phyloP scores from a whole-genome alignment of 257 asterid genomes.

The Jacaranda mimosifolia region DNA sequence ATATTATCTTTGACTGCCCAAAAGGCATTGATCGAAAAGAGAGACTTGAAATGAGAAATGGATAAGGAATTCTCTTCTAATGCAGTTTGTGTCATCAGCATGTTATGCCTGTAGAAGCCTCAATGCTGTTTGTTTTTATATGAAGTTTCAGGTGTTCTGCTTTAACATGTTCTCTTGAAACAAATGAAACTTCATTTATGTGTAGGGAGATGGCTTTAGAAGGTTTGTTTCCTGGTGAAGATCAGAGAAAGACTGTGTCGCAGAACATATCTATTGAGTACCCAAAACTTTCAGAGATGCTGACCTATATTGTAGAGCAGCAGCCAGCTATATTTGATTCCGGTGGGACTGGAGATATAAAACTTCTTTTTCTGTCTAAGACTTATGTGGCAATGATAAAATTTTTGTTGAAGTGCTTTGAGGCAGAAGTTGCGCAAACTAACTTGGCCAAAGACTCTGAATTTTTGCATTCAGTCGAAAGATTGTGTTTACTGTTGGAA shows the following conservation, averaged over 20 bases:
- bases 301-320: constrained; percentile 74
- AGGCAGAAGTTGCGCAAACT: constrained; percentile 65
- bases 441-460: constrained; percentile 55
- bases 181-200: constrained; percentile 30
- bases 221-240: constrained; percentile 93
- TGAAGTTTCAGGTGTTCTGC: constrained; percentile 20
- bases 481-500: constrained; percentile 77
- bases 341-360: constrained; percentile 55
- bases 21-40: constrained; percentile 21
- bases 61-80: not conserved
- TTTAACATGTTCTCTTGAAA: constrained; percentile 33
- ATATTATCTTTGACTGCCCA: not conserved
- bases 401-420: constrained; percentile 93
- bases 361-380: constrained; percentile 74
- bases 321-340: constrained; percentile 70
- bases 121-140: constrained; percentile 30
- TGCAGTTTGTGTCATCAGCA: constrained; percentile 20
- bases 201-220: constrained; percentile 95
- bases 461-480: constrained; percentile 58
- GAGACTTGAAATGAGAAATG: not conserved
- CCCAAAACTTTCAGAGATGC: constrained; percentile 87
- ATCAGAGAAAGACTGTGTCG: constrained; percentile 56
- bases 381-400: constrained; percentile 86
- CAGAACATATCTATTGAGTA: constrained; percentile 53
- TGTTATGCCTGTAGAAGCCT: constrained; percentile 27